Base-by-base conservation (phyloP, 306 rosid genomes). In the Acmispon strigosus region DNA sequence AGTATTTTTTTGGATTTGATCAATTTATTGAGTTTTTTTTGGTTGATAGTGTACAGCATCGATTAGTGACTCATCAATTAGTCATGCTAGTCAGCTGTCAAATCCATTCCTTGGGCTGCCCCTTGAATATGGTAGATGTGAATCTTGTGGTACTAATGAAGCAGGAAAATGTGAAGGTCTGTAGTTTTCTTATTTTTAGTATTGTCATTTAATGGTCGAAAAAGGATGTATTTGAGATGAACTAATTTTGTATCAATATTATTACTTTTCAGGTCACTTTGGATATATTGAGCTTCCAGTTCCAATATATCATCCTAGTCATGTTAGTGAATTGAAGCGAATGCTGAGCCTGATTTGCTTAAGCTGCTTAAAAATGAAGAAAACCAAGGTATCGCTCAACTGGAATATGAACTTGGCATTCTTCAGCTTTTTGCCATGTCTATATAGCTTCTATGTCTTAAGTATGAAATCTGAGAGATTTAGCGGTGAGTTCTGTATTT, bases 101-200 rank as follows among this genome's bases (percentile, higher is more conserved):
- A 93, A 93, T 76, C 97, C 99, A 4, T 94, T 89, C 74, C 97
- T 94, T 72, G 99, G 99, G 34, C 78, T 94, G 7, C 98, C 98
- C 1, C 91, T 93, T 2, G 98, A 93, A 76, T 85, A 74, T 70
- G 98, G 98, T 1, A 83, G 85, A 62, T 93, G 98, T 76, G 99
- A 94, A 75, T 87, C 97, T 24, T 90, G 99, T 85, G 99, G 97
- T 14, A 83, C 99, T 24, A 80, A 97, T 12, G 97, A 94, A 67
- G 73, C 81, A 39, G 99, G 91, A 53, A 84, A 84, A 43, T 94
- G 99, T 14, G 99, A 94, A 91, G 99, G 99, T 91, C 24, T 45
- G 69, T 3, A 34, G 18, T 74, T 69, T 59, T 41, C 32, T 74
- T 42, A 20, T 79, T 55, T 60, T 41, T 47, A 57, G 63, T 57